Conservation (phyloP, 2,329 filamentous ascomycete species). For the Ophiosphaerella narmari region DNA sequence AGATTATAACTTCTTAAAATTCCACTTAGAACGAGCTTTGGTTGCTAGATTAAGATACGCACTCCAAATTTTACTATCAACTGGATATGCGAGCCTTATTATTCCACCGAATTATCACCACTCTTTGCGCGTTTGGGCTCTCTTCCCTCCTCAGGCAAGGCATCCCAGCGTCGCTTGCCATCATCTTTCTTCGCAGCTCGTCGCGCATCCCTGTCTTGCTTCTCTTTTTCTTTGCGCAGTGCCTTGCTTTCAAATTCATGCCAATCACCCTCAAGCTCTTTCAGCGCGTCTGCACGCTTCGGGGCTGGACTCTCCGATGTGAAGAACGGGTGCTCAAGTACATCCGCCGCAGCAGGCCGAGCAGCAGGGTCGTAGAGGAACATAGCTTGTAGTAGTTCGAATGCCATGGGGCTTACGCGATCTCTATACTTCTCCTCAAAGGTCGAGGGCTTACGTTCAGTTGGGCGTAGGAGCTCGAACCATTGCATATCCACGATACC, state of each 20-base stretch:
- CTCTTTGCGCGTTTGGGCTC: constrained; percentile 41
- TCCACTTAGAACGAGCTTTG: too few relatives aligned
- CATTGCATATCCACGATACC: constrained; percentile 91
- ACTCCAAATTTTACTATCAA: not conserved
- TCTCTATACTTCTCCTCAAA: constrained; percentile 86
- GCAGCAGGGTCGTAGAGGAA: constrained; percentile 86
- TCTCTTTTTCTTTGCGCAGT: constrained; percentile 84
- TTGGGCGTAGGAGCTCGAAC: constrained; percentile 89
- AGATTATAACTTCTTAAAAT: too few relatives aligned
- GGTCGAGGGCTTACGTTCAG: constrained; percentile 70
- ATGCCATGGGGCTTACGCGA: constrained; percentile 75
- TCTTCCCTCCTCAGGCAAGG: constrained; percentile 31
- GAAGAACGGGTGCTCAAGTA: constrained; percentile 89
- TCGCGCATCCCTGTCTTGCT: constrained; percentile 62
- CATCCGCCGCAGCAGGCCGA: constrained; percentile 80
- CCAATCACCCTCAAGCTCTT: constrained; percentile 88
- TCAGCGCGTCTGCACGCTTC: constrained; percentile 80
- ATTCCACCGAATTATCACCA: constrained; percentile 20
- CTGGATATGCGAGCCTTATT: not conserved
- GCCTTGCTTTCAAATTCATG: constrained; percentile 99
- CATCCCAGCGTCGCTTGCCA: constrained; percentile 41
- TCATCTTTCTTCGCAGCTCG: constrained; percentile 39
- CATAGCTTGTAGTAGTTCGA: constrained; percentile 81
- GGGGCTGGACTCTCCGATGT: constrained; percentile 76
- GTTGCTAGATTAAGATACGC: too few relatives aligned